Conservation (phyloP, 2,329 filamentous ascomycete species). For the Fonsecaea nubica region DNA sequence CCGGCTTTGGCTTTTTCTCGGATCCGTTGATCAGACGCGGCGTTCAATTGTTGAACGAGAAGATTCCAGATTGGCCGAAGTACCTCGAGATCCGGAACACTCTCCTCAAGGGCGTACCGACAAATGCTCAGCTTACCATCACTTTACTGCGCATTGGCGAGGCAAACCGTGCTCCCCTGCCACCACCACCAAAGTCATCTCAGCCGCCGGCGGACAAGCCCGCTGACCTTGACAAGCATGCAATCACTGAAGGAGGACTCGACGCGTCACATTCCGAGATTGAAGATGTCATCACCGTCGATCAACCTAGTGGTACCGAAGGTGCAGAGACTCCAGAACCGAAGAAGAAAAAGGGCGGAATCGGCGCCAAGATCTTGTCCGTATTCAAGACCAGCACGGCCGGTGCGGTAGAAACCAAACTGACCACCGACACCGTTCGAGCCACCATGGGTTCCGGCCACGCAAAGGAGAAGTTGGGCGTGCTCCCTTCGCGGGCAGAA, state of each 20-base stretch:
- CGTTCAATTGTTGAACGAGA: slow-evolving; percentile 56
- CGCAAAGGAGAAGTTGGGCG: slow-evolving; percentile 74
- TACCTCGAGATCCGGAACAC: slow-evolving; percentile 74
- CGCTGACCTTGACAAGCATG: slow-evolving; percentile 59
- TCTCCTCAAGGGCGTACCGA: slow-evolving; percentile 80
- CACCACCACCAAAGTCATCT: slow-evolving; percentile 61
- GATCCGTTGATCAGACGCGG: slow-evolving; percentile 72
- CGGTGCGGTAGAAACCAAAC: slow-evolving; percentile 72
- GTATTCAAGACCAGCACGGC: slow-evolving; percentile 75
- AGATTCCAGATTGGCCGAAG: slow-evolving; percentile 75
- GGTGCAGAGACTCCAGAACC: slow-evolving; percentile 44
- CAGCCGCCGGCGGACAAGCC: slow-evolving; percentile 58
- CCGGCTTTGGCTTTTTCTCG: slow-evolving; percentile 81
- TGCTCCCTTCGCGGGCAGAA: slow-evolving; percentile 60
- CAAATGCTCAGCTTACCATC: slow-evolving; percentile 81
- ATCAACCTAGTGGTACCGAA: slow-evolving; percentile 53
- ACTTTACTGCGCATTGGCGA: slow-evolving; percentile 83
- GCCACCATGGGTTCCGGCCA: slow-evolving; percentile 66
- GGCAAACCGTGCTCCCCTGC: slow-evolving; percentile 77
- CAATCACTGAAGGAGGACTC: slow-evolving; percentile 62
- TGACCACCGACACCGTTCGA: slow-evolving; percentile 73
- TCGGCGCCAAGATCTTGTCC: slow-evolving; percentile 63
- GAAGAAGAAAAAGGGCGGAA: slow-evolving; percentile 51
- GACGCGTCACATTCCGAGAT: slow-evolving; percentile 71
- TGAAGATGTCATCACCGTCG: slow-evolving; percentile 64